phyloP scores from a whole-genome alignment of 2,329 filamentous ascomycete species.

The Berkeleyomyces basicola region DNA sequence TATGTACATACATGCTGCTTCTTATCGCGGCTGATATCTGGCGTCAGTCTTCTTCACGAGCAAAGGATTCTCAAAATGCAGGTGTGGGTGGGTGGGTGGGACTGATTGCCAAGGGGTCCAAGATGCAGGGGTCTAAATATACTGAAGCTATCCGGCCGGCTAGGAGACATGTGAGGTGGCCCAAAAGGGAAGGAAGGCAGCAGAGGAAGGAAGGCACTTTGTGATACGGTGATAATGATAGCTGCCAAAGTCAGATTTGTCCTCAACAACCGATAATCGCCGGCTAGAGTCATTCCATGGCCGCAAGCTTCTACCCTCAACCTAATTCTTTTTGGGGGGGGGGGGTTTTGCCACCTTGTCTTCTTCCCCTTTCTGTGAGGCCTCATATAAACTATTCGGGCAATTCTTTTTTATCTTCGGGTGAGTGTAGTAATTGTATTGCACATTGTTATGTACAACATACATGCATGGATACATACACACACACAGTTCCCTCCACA shows the following conservation, averaged over 20 bases:
- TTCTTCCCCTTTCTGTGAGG: too few species aligned
- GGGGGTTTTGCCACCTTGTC: too few species aligned
- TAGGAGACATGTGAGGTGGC: neutral
- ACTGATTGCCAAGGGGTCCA: neutral
- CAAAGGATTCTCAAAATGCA: neutral
- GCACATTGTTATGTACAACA: too few species aligned
- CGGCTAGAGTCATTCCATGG: too few species aligned
- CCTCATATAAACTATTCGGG: too few species aligned
- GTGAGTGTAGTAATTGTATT: too few species aligned
- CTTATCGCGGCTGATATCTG: neutral
- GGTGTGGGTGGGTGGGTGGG: neutral
- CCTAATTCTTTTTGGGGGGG: too few species aligned
- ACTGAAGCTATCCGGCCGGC: neutral
- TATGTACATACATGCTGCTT: neutral
- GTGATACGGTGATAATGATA: neutral
- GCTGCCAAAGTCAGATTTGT: too few species aligned
- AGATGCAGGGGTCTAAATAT: neutral
- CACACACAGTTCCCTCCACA: neutral
- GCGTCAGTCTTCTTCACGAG: neutral
- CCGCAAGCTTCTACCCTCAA: too few species aligned
- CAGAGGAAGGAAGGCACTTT: neutral
- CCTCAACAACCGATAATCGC: too few species aligned
- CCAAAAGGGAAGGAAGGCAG: neutral
- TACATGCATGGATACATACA: neutral
- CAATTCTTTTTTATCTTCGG: too few species aligned